Evolutionary conservation across 495 filamentous ascomycete genomes (phyloP), one percentile per base, ranked within the genome.

Genomic region (Neurospora intermedia): DNA sequence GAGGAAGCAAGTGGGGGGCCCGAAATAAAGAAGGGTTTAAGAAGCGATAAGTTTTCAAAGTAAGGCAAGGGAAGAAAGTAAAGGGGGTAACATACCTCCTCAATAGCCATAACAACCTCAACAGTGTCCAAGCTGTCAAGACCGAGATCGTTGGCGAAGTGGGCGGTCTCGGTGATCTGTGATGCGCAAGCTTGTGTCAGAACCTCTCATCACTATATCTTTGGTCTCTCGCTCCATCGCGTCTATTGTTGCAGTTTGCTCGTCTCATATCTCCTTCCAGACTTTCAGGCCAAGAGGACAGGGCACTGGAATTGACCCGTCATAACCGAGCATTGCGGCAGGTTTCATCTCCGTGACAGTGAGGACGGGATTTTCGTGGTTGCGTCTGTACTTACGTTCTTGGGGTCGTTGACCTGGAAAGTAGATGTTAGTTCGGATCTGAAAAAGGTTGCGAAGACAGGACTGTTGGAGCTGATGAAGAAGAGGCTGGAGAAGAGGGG

Each of bases 81-180:
- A n/a, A 23, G 40, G 40, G 9, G 42, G 39, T 38, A 10, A 23
- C 89, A 76, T 86, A 97, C 95, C 92, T 99, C 96, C 88, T 99
- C 96, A 84, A 99, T 98, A 75, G 96, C 96, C 96, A 99, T 99
- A 74, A 99, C 96, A 76, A 99, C 94, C 87, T 99, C 96, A 71
- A 99, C 96, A 69, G 94, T 97, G 81, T 99, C 96, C 82, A 99
- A 87, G 86, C 92, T 96, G 86, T 99, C 96, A 77, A 99, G 84
- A 73, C 94, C 96, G 69, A 99, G 89, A 84, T 99, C 96, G 80
- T 97, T 98, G 72, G 93, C 85, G 83, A 99, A 99, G 88, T 98
- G 93, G 40, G 96, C 91, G 54, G 83, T 86, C 66, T 87, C 85
- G 76, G 88, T 93, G 77, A 98, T 90, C 96, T 99, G 46, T 69